A percentile compares a stretch with the other conserved stretches of the same genome.
Evolutionary conservation across 352 stramenopile genomes (phyloP).

Genomic region (Peronospora destructor): DNA sequence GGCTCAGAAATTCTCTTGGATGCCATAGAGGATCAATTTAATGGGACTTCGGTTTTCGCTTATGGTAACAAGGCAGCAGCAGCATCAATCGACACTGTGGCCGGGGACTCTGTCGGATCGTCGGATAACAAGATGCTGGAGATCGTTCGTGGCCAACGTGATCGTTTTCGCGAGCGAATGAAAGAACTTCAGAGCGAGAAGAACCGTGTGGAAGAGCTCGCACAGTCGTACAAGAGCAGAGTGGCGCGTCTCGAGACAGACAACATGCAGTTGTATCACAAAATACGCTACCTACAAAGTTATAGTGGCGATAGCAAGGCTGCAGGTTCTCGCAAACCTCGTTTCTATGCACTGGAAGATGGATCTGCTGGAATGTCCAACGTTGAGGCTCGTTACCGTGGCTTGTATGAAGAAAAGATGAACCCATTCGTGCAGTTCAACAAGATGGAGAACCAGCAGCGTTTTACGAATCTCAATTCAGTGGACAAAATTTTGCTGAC

Average conservation of each 20-base stretch:
- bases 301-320: slow-evolving; percentile 37
- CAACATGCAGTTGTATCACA: slow-evolving; percentile 90
- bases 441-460: slow-evolving; percentile 83
- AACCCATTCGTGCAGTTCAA: slow-evolving; percentile 90
- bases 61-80: slow-evolving; percentile 2
- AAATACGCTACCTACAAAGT: slow-evolving; percentile 83
- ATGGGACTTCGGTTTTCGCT: slow-evolving; percentile 16
- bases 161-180: slow-evolving; percentile 77
- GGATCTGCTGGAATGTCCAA: slow-evolving; percentile 28
- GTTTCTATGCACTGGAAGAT: slow-evolving; percentile 35
- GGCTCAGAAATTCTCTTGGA: slow-evolving; percentile 66
- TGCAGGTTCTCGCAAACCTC: slow-evolving; percentile 16
- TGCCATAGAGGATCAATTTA: slow-evolving; percentile 58
- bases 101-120: slow-evolving; percentile 12
- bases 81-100: slow-evolving; percentile 9
- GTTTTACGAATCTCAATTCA: slow-evolving; percentile 85
- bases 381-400: slow-evolving; percentile 74
- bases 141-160: slow-evolving; percentile 73
- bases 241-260: slow-evolving; percentile 75
- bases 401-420: slow-evolving; percentile 88
- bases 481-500: slow-evolving; percentile 89
- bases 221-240: slow-evolving; percentile 50
- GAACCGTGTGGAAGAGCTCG: slow-evolving; percentile 63
- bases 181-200: slow-evolving; percentile 75
- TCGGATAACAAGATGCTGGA: slow-evolving; percentile 78